Conservation (phyloP, 495 filamentous ascomycete species). For the Neurospora sp. region DNA sequence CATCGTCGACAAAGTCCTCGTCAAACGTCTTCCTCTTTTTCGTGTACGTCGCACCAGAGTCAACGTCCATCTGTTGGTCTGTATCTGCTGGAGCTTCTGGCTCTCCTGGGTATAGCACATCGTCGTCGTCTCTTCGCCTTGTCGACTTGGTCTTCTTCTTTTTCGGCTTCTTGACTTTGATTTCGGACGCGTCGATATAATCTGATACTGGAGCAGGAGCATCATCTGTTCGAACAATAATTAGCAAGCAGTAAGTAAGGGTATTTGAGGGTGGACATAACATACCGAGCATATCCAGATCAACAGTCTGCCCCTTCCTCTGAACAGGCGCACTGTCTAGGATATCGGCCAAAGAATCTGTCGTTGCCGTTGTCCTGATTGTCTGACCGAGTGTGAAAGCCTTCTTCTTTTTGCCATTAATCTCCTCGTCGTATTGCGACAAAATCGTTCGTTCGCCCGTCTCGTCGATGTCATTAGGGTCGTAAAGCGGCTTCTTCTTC, state of each 20-base stretch:
- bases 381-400: slow-evolving; percentile 73
- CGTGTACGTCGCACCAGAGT: slow-evolving; percentile 38
- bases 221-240: slow-evolving; percentile 40
- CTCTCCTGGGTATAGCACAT: slow-evolving; percentile 51
- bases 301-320: slow-evolving; percentile 59
- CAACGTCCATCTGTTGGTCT: slow-evolving; percentile 66
- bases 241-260: slow-evolving; percentile 15
- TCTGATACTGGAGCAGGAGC: slow-evolving; percentile 54
- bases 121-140: slow-evolving; percentile 68
- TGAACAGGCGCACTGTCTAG: slow-evolving; percentile 42
- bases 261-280: background rate
- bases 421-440: slow-evolving; percentile 90
- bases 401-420: slow-evolving; percentile 84
- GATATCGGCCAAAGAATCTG: slow-evolving; percentile 48
- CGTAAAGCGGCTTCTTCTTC: slow-evolving; percentile 85
- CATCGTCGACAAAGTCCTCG: slow-evolving; percentile 75
- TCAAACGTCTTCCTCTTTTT: slow-evolving; percentile 59
- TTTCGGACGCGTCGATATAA: slow-evolving; percentile 73
- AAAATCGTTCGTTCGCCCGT: slow-evolving; percentile 57
- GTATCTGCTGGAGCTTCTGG: slow-evolving; percentile 28
- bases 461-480: slow-evolving; percentile 66
- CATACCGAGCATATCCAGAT: slow-evolving; percentile 57
- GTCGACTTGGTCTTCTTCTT: slow-evolving; percentile 81
- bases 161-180: slow-evolving; percentile 88
- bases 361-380: slow-evolving; percentile 58